Evolutionary conservation across 2,329 filamentous ascomycete species (phyloP), one percentile per base, ranked within the genome.

Genomic region (Diaporthe nobilis): DNA sequence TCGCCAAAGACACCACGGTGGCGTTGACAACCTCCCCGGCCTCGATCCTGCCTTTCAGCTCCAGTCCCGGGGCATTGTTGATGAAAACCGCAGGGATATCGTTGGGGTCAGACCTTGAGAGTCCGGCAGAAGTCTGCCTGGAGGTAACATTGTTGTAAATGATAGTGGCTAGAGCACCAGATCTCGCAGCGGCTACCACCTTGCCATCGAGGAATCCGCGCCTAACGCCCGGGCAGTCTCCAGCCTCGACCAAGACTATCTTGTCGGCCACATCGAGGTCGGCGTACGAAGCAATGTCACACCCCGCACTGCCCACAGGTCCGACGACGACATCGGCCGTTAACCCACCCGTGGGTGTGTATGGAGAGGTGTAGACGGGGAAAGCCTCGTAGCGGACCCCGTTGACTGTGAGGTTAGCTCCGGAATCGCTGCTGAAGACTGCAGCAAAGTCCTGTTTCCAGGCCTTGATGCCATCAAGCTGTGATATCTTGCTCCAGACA

Each of bases 381-480:
- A 70, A 55, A 13, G 34, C 49, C 49, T 70, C 65, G 20, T 55
- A 55, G 1, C 49, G 65, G 17, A 53, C 65, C 47, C 49, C 65
- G 17, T 70, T 70, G 22, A 70, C 65, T 28, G 65, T 70, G 15
- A 70, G 49, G 9, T 70, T 70, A 6, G 65, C 65, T 0, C 34
- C 49, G 5, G 47, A 55, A 20, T 55, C 65, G 47, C 49, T 34
- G 31, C 15, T 70, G 15, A 42, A 55, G 8, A 55, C 65, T n/a
- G 31, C 65, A 13, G 49, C 34, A 17, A 70, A 70, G 49, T 70
- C 65, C 37, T 70, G 65, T 28, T 70, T 70, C 65, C 65, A 70
- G n/a, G 65, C 49, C 17, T 12, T 70, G 6, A 70, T 9, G 13
- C 65, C 65, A 4, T 70, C 65, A 9, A 70, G 65, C 42, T 70